These are phyloP conservation scores for Pyrrhoderma lamaoense DNA, from an alignment of 1,284 basidiomycete species.

Conservation along the genomic window DNA sequence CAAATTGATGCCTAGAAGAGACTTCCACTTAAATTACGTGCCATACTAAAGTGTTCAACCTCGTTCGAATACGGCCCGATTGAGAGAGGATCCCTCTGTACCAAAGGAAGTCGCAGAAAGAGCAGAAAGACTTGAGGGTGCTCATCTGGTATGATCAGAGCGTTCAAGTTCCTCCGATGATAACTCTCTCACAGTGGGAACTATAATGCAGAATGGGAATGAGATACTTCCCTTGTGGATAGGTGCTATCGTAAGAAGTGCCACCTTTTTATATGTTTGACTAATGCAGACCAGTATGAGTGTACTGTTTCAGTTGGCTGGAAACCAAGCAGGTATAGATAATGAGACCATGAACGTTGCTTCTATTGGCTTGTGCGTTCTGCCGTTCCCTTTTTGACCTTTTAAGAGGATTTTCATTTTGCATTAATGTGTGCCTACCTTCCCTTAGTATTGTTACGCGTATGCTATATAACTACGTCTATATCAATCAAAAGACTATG, in stretches of 20 bases:
- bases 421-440: too few relatives aligned
- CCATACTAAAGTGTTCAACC: conserved; percentile 16
- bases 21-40: neutral
- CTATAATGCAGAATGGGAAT: conserved; percentile 20
- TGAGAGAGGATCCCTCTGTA: conserved; percentile 14
- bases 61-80: conserved; percentile 15
- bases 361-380: conserved; percentile 19
- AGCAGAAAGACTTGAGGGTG: conserved; percentile 18
- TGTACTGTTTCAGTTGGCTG: conserved; percentile 17
- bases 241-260: conserved; percentile 19
- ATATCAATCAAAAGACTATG: conserved; percentile 20
- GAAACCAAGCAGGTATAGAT: conserved; percentile 20
- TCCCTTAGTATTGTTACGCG: conserved; percentile 16
- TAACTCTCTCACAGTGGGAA: neutral
- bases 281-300: neutral
- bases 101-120: conserved; percentile 14
- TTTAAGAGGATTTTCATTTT: too few relatives aligned
- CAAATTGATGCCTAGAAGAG: neutral
- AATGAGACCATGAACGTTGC: conserved; percentile 19
- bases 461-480: conserved; percentile 21
- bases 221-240: conserved; percentile 22
- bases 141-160: conserved; percentile 15
- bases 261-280: neutral
- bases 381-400: too few relatives aligned
- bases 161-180: neutral